Evolutionary conservation across 2,329 filamentous ascomycete genomes (phyloP), one percentile per base, ranked within the genome.

Genomic region (Ophiocordyceps camponoti-leonardi): DNA sequence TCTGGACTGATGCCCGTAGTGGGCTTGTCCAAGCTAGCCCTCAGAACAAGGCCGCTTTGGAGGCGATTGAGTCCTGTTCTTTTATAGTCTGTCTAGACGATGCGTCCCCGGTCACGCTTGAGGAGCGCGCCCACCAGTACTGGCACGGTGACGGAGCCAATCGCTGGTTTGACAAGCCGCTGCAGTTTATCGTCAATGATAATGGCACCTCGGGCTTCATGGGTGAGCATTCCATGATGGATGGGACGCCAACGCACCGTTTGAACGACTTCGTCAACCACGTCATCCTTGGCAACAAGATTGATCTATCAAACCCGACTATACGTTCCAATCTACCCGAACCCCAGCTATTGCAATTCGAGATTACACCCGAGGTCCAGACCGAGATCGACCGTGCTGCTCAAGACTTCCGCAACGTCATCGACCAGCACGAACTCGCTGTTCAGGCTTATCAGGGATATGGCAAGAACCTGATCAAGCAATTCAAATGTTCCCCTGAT

Each of bases 211-310:
- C 92, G 2, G 92, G 92, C 49, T 98, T 98, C 73, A 90, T 87
- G 74, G 92, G 92, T 58, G 92, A 98, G 68, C 92, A 98, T 73
- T 93, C 85, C 56, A 96, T 98, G 92, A 98, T 98, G 93, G 92
- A 98, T 61, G 92, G 93, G 52, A 98, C 92, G 7, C 88, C 93
- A 1, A 98, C 93, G 2, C 92, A 96, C 67, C 83, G 93, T 41
- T 75, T 98, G 16, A 98, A 95, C 64, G 92, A 98, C 72, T 92
- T 87, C 59, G 75, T 93, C 60, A 93, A 90, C 68, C 79, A 84
- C 60, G 75, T 85, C 58, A 95, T 96, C 63, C 88, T 94, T 67
- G 81, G 82, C 68, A 90, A 94, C 68, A 93, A 92, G 62, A 79
- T 98, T 48, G 87, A 95, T 64, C 85, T 95, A 59, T 83, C 82